Percentiles rank a stretch among this genome's conserved stretches.
Conservation (phyloP, 768 basidiomycete genomes). For the Agaricus sinodeliciosus region DNA sequence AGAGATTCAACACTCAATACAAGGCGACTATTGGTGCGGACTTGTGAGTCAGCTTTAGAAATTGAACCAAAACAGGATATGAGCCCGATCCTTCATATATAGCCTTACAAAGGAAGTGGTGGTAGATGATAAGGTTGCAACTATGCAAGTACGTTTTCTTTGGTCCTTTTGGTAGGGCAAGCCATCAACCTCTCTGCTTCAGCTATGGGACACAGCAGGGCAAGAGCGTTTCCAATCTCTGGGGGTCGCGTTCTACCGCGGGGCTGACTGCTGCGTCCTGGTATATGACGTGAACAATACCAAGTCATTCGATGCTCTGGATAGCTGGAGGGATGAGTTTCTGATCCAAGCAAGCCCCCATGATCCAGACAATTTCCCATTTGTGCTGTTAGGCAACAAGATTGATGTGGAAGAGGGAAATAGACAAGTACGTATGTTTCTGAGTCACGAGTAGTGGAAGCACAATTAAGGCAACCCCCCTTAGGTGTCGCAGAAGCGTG, state of each 20-base stretch:
- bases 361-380: constrained; percentile 99
- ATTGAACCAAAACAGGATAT: constrained; percentile 15
- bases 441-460: not conserved
- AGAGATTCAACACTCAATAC: constrained; percentile 98
- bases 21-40: constrained; percentile 99
- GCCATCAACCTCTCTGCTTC: constrained; percentile 3
- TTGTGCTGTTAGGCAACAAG: constrained; percentile 98
- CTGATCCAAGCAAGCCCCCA: constrained; percentile 97
- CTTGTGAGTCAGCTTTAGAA: constrained; percentile 55
- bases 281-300: constrained; percentile 99
- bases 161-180: not conserved
- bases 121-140: constrained; percentile 96
- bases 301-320: constrained; percentile 97
- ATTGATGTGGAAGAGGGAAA: constrained; percentile 99
- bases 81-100: constrained; percentile 6
- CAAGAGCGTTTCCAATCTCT: constrained; percentile 99
- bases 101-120: constrained; percentile 98
- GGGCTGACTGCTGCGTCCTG: constrained; percentile 97
- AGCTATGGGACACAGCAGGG: constrained; percentile 99
- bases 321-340: constrained; percentile 99
- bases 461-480: not conserved
- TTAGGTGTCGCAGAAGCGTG: constrained; percentile 97
- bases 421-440: constrained; percentile 63
- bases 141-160: constrained; percentile 76
- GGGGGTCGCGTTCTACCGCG: constrained; percentile 98